phyloP scores from a whole-genome alignment of 2,329 filamentous ascomycete genomes.

The Orbilia ellipsospora region DNA sequence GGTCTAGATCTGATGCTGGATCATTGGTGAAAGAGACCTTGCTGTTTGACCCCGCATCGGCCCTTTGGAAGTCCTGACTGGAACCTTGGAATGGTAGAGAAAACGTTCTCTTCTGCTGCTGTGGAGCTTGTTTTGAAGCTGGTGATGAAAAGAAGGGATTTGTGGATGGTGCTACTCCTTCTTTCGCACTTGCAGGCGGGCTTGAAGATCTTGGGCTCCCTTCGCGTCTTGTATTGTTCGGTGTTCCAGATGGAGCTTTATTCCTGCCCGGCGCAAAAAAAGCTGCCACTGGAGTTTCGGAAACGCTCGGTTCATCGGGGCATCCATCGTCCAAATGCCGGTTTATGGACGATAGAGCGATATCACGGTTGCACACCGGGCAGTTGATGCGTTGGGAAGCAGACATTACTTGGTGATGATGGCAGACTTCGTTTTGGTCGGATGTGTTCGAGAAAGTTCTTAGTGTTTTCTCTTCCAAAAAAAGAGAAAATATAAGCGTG shows the following conservation, averaged over 20 bases:
- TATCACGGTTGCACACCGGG: conserved; percentile 80
- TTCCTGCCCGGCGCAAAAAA: conserved; percentile 34
- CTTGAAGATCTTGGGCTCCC: conserved; percentile 17
- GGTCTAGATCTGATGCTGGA: conserved; percentile 54
- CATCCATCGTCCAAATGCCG: conserved; percentile 89
- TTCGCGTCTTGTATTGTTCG: conserved; percentile 4
- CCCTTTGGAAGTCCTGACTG: conserved; percentile 22
- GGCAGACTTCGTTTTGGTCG: too few species aligned
- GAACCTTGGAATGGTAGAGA: conserved; percentile 30
- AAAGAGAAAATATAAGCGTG: too few species aligned
- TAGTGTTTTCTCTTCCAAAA: not conserved
- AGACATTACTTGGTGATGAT: conserved; percentile 11
- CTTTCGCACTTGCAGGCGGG: conserved; percentile 9
- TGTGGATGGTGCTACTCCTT: conserved; percentile 1
- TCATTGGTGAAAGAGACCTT: conserved; percentile 29
- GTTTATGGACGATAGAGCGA: conserved; percentile 82
- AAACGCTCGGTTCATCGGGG: conserved; percentile 37
- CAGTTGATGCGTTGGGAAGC: conserved; percentile 65
- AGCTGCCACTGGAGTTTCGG: conserved; percentile 14
- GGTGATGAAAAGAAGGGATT: conserved; percentile 22
- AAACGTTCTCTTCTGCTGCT: conserved; percentile 39
- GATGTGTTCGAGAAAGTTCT: too few species aligned
- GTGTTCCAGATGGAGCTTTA: not conserved
- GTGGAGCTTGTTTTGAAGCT: conserved; percentile 20
- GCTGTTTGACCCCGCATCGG: not conserved